These are phyloP conservation scores for Psidium guajava DNA, from an alignment of 345 rosid genomes.

Conservation along the genomic window DNA sequence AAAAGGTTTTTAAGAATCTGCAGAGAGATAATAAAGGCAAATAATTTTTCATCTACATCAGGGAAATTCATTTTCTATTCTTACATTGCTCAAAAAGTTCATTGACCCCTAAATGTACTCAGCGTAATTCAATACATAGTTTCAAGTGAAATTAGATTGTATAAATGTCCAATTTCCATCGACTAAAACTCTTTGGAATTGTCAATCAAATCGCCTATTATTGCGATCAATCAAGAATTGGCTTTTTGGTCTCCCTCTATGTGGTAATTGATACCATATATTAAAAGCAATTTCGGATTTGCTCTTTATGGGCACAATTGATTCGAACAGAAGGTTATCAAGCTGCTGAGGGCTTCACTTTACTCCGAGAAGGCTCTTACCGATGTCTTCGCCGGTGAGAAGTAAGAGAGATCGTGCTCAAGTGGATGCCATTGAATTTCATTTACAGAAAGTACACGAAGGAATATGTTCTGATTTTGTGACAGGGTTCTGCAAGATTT, in stretches of 20 bases:
- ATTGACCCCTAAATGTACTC: not conserved
- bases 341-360: slow-evolving; percentile 13
- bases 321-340: not conserved
- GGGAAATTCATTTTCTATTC: not conserved
- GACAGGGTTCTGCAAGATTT: not conserved
- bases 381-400: too few relatives aligned
- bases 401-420: too few relatives aligned
- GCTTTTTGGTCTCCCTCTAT: too few relatives aligned
- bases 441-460: not conserved
- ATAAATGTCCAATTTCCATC: too few relatives aligned
- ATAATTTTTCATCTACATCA: not conserved
- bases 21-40: not conserved
- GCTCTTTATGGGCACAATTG: too few relatives aligned
- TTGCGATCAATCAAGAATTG: too few relatives aligned
- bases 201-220: too few relatives aligned
- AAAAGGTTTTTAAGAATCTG: not conserved
- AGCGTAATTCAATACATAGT: not conserved
- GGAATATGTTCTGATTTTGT: not conserved
- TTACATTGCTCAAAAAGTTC: not conserved
- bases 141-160: not conserved
- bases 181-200: too few relatives aligned
- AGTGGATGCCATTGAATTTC: not conserved
- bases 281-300: too few relatives aligned
- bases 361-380: not conserved
- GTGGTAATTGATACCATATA: too few relatives aligned